Percentiles rank a stretch among this genome's conserved stretches.
Evolutionary conservation across 768 basidiomycete species (phyloP).

Genomic region (Leucosporidium creatinivorum): DNA sequence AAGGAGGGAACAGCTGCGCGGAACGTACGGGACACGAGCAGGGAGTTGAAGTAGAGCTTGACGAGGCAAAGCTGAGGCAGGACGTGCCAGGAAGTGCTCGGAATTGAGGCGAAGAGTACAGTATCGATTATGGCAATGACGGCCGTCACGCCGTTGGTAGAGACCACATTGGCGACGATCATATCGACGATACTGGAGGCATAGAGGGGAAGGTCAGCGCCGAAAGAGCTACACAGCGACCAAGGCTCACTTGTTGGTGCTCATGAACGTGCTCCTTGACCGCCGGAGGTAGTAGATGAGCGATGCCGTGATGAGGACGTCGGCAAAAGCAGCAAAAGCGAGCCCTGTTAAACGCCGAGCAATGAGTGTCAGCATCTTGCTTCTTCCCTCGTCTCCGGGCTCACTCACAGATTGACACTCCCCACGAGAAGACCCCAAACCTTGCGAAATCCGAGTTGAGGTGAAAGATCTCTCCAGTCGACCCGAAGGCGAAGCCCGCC

Average conservation of each 20-base stretch:
- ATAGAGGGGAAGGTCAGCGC: no score
- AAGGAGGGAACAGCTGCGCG: no score
- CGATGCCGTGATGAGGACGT: no score
- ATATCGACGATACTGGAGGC: background rate
- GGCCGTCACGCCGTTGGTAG: background rate
- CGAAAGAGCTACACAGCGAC: no score
- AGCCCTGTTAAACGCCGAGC: no score
- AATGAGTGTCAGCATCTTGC: no score
- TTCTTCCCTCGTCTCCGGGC: no score
- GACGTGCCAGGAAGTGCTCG: background rate
- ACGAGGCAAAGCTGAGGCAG: slow-evolving; percentile 31
- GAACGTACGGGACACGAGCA: slow-evolving; percentile 37
- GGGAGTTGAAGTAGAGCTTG: slow-evolving; percentile 45
- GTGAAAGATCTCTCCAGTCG: background rate
- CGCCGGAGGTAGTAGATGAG: no score
- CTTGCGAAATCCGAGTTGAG: background rate
- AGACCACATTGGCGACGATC: background rate
- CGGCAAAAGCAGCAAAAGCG: no score
- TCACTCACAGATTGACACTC: background rate
- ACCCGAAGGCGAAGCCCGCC: background rate
- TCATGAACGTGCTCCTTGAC: background rate
- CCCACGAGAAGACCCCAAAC: background rate
- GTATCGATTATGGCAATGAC: background rate
- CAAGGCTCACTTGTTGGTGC: background rate
- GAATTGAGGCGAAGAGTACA: background rate